Base-by-base conservation (phyloP, 768 basidiomycete species). In the Lactarius evosmus region DNA sequence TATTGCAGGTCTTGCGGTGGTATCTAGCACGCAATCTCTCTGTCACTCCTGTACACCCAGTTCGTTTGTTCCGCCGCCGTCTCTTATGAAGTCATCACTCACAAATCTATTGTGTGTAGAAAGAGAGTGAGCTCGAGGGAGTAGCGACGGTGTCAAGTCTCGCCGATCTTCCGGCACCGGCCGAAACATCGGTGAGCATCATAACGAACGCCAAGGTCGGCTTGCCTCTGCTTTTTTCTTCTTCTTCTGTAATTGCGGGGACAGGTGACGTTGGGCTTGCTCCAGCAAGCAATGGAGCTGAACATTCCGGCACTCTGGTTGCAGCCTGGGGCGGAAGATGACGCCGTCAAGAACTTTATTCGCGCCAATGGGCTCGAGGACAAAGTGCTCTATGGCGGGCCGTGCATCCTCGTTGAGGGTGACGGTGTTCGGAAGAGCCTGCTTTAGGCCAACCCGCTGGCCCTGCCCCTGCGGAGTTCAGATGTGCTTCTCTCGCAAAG, bases 281-380 rank as follows among this genome's bases (percentile, higher is more conserved):
- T 93, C 69, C 77, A 87, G 72, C 79, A 85, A 62, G 88, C 87
- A 8, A 86, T 86, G 72, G 79, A 80, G n/a, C 81, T 85, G n/a
- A 74, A 75, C n/a, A 74, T 91, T n/a, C 88, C 86, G 6, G 81
- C 86, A 3, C 79, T 94, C 50, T 96, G 94, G 94, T 82, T 95
- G 33, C 94, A 96, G 73, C 94, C 94, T 7, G 93, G 93, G 25
- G 91, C 93, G 7, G 86, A 88, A 67, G 87, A 92, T 69, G 80
- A 78, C 17, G 74, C 75, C 3, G 91, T 94, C 53, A 74, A 78
- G 17, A 70, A 78, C 17, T 95, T 82, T 69, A 85, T 95, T 72
- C 80, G 83, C 44, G 82, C 85, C 62, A 85, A 87, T 56, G 82
- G 78, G 4, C 74, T 93, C 67, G 75, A 78, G 36, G 85, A 85